Evolutionary conservation across 768 basidiomycete genomes (phyloP), one percentile per base, ranked within the genome.

Genomic region (Tremella fuciformis): DNA sequence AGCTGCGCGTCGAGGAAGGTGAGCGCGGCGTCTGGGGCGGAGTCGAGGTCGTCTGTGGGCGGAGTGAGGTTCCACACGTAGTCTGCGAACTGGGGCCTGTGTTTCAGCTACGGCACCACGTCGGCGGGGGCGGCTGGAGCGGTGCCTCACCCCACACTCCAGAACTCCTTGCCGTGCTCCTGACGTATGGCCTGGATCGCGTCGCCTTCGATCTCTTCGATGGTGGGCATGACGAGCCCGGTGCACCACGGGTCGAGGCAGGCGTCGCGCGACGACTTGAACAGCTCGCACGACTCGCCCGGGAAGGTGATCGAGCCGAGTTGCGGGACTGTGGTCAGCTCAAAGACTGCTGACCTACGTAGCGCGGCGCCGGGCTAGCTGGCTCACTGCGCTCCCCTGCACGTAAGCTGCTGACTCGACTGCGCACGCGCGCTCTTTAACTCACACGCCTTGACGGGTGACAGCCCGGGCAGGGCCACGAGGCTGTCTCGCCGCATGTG

Each of bases 111-210:
- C 22, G 7, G 8, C 4, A 46, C 22, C n/a, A 46, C 7, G 7
- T 46, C 16, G 16, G 6, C 42, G 6, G n/a, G 15, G 6, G 15
- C 6, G 42, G 42, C 16, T 6, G n/a, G 6, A 15, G 22, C n/a
- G 42, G 42, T 22, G 42, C n/a, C 39, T 46, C 42, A 46, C n/a
- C 42, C n/a, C 22, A 46, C 42, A n/a, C 42, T 22, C 42, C n/a
- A 46, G 6, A 46, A 4, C 16, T 22, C 42, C 22, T 46, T 46
- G n/a, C 15, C 6, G n/a, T 46, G 42, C 6, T 46, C 42, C 16
- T 46, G 6, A 4, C 42, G n/a, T 4, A 46, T 18, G 8, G 42
- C 42, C 15, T 46, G n/a, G n/a, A 18, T n/a, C n/a, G 42, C 4
- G 7, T 46, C 42, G 6, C 42, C 42, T 46, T 46, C 42, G 22